A percentile compares a stretch with the other conserved stretches of the same genome.
phyloP scores from a whole-genome alignment of 352 stramenopile genomes.

The Globisporangium yorkense region DNA sequence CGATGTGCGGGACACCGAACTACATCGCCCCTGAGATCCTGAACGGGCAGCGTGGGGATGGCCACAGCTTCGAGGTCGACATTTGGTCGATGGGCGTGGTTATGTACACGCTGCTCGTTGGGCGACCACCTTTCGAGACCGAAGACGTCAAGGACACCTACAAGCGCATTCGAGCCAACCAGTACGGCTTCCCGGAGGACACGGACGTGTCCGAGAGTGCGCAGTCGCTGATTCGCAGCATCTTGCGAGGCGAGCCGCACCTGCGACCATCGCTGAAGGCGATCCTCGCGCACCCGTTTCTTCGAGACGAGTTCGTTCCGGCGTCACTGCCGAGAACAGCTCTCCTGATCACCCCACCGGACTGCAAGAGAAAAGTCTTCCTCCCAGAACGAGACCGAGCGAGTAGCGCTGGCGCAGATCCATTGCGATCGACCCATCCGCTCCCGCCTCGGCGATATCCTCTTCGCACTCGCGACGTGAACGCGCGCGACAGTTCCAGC shows the following conservation, averaged over 20 bases:
- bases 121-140: constrained; percentile 96
- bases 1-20: constrained; percentile 94
- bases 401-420: constrained; percentile 3
- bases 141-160: constrained; percentile 98
- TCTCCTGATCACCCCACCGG: constrained; percentile 63
- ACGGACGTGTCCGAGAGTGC: constrained; percentile 80
- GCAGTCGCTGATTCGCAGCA: constrained; percentile 67
- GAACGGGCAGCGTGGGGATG: constrained; percentile 81
- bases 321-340: constrained; percentile 51
- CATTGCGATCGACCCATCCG: constrained; percentile 17
- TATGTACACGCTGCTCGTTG: constrained; percentile 96
- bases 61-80: constrained; percentile 98
- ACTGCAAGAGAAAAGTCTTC: constrained; percentile 30
- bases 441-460: constrained; percentile 27
- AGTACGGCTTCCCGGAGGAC: constrained; percentile 93
- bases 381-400: neutral
- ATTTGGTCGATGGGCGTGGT: constrained; percentile 98
- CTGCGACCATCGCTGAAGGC: constrained; percentile 62
- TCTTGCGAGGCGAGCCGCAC: constrained; percentile 66
- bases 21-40: constrained; percentile 93
- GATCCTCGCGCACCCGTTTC: constrained; percentile 78
- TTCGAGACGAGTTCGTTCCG: constrained; percentile 52
- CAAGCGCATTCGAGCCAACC: constrained; percentile 94
- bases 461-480: constrained; percentile 29
- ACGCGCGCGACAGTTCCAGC: constrained; percentile 9